Conservation (phyloP, 2,329 filamentous ascomycete species). For the Thelonectria olida region DNA sequence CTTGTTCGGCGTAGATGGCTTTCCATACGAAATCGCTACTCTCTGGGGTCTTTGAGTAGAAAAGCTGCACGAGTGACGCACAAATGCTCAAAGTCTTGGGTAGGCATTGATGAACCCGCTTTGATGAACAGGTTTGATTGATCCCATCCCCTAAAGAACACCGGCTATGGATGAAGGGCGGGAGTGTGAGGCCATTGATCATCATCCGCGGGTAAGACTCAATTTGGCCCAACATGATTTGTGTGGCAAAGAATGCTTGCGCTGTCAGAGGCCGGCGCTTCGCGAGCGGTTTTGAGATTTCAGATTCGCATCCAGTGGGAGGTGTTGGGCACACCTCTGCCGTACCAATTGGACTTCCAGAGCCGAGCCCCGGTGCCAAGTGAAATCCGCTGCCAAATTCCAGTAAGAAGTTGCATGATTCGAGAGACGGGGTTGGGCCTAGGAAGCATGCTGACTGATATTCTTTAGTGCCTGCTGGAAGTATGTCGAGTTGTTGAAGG, state of each 20-base stretch:
- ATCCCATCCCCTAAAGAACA: conserved; percentile 16
- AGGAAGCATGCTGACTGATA: neutral
- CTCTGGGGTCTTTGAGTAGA: conserved; percentile 19
- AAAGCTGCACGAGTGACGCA: conserved; percentile 23
- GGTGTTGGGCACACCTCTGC: neutral
- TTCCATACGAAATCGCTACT: conserved; percentile 29
- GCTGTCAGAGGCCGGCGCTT: conserved; percentile 17
- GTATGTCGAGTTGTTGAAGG: neutral
- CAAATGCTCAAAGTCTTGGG: conserved; percentile 26
- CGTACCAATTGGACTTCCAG: too few species aligned
- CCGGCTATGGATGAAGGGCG: conserved; percentile 32
- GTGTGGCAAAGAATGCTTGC: conserved; percentile 9
- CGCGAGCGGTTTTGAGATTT: conserved; percentile 4
- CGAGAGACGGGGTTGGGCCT: neutral
- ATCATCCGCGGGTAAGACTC: conserved; percentile 30
- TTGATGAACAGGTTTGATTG: conserved; percentile 4
- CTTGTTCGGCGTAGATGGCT: conserved; percentile 28
- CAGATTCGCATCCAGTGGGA: neutral
- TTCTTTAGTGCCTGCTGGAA: neutral
- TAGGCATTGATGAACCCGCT: conserved; percentile 25
- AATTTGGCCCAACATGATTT: conserved; percentile 30
- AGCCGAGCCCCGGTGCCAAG: neutral
- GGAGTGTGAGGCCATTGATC: conserved; percentile 21
- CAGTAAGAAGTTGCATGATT: neutral
- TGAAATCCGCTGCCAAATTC: neutral